Evolutionary conservation across 352 stramenopile species (phyloP), one percentile per base, ranked within the genome.

Genomic region (Phytopythium cucurbitacearum): DNA sequence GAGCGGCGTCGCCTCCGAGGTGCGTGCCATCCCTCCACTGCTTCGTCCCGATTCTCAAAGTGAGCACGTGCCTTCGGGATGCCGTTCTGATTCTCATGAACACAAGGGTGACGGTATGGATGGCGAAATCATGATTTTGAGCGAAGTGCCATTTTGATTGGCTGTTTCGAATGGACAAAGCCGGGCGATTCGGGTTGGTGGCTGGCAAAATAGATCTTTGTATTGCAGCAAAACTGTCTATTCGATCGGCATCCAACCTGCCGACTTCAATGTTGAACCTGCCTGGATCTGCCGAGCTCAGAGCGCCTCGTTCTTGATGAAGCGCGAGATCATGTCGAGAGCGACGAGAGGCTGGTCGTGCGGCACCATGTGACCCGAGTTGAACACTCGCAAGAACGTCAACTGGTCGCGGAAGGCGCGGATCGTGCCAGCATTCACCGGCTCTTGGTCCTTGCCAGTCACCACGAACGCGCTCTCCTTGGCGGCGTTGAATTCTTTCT

Each of bases 301-400:
- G 10, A 85, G 53, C 7, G 13, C 40, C 57, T 79, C 57, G 40
- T 67, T 64, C 7, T 64, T 59, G 21, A 91, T 65, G 72, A 91
- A 88, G 42, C 60, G 56, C 41, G 77, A 73, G 46, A 89, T 64
- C 71, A 87, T 82, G 49, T 64, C 69, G 16, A 84, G 55, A 42
- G 73, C 50, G 1, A 72, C 56, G 3, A 48, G 54, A 5, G 78
- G 75, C 56, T 86, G 69, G 44, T 86, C 68, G 40, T 44, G 65
- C 5, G 74, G 65, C 9, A 85, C 75, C 65, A 82, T 72, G 51
- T 87, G 77, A 2, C 75, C 75, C 0, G 77, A 51, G 33, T 74
- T 57, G 51, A 68, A 84, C 11, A 89, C 54, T 32, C 77, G 69
- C 16, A 89, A 4, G 45, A 85, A 87, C 15, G 63, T 64, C 21